phyloP scores from a whole-genome alignment of 2,329 filamentous ascomycete genomes.

The Coniochaeta sp. region DNA sequence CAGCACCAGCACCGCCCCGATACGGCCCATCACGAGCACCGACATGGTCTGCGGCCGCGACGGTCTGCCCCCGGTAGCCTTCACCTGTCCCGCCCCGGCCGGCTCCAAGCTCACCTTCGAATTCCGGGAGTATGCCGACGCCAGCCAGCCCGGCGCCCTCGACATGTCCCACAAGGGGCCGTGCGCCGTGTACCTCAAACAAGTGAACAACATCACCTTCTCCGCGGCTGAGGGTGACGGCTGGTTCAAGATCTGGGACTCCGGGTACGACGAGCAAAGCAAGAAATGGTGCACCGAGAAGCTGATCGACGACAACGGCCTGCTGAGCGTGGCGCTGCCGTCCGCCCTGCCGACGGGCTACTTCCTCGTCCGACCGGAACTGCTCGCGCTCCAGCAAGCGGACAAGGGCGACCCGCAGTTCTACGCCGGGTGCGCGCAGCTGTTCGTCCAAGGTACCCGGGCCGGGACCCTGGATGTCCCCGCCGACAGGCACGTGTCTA shows the following conservation, averaged over 20 bases:
- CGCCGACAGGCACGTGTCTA: slow-evolving; percentile 43
- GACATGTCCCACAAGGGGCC: slow-evolving; percentile 59
- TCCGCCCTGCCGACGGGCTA: slow-evolving; percentile 53
- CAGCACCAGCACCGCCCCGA: slow-evolving; percentile 45
- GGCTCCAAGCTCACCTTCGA: slow-evolving; percentile 57
- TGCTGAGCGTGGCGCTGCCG: slow-evolving; percentile 56
- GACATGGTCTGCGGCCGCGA: slow-evolving; percentile 60
- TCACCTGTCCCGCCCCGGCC: slow-evolving; percentile 38
- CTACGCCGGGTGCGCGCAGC: slow-evolving; percentile 65
- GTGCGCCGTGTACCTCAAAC: slow-evolving; percentile 68
- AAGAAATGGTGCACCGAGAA: slow-evolving; percentile 64
- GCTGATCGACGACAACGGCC: slow-evolving; percentile 56
- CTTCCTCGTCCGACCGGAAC: slow-evolving; percentile 65
- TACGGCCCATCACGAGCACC: slow-evolving; percentile 46
- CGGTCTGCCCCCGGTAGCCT: slow-evolving; percentile 36
- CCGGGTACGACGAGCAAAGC: slow-evolving; percentile 50
- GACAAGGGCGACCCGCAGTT: slow-evolving; percentile 58
- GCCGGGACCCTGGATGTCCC: slow-evolving; percentile 39
- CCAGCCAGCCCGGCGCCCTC: slow-evolving; percentile 44
- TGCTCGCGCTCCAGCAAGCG: slow-evolving; percentile 61
- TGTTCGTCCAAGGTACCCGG: slow-evolving; percentile 44
- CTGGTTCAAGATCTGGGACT: slow-evolving; percentile 73
- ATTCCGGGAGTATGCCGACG: slow-evolving; percentile 55
- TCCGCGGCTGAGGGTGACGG: slow-evolving; percentile 47
- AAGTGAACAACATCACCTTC: slow-evolving; percentile 44